Conservation (phyloP, 148 eudicot species). For the Cornus kousa region DNA sequence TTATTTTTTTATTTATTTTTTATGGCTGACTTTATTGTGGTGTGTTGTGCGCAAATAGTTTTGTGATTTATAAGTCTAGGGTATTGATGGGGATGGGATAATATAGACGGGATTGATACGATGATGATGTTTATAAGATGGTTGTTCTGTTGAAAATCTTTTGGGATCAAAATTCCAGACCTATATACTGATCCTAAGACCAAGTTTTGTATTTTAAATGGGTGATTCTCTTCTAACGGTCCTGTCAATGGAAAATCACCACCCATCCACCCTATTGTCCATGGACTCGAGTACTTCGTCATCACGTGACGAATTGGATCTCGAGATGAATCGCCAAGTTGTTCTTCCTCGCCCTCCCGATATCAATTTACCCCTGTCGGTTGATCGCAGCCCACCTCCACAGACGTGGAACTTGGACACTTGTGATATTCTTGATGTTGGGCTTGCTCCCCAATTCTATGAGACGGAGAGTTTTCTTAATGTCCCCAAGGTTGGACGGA, state of each 20-base stretch:
- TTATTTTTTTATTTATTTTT: neutral
- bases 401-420: constrained; percentile 43
- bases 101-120: constrained; percentile 18
- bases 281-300: constrained; percentile 77
- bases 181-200: constrained; percentile 5
- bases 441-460: constrained; percentile 42
- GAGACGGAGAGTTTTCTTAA: constrained; percentile 37
- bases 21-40: neutral
- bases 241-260: constrained; percentile 56
- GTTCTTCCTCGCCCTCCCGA: constrained; percentile 53
- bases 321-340: constrained; percentile 63
- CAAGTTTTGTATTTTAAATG: constrained; percentile 36
- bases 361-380: constrained; percentile 57
- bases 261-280: constrained; percentile 61
- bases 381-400: constrained; percentile 56
- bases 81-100: constrained; percentile 16
- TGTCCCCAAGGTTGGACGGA: constrained; percentile 37
- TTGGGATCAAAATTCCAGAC: constrained; percentile 18
- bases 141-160: neutral
- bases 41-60: neutral
- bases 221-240: constrained; percentile 40
- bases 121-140: constrained; percentile 18
- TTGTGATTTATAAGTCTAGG: constrained; percentile 16
- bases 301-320: constrained; percentile 59
- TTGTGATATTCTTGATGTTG: constrained; percentile 45